These are phyloP conservation scores for Diaporthe longicolla DNA, from an alignment of 2,329 filamentous ascomycete genomes.

Conservation along the genomic window DNA sequence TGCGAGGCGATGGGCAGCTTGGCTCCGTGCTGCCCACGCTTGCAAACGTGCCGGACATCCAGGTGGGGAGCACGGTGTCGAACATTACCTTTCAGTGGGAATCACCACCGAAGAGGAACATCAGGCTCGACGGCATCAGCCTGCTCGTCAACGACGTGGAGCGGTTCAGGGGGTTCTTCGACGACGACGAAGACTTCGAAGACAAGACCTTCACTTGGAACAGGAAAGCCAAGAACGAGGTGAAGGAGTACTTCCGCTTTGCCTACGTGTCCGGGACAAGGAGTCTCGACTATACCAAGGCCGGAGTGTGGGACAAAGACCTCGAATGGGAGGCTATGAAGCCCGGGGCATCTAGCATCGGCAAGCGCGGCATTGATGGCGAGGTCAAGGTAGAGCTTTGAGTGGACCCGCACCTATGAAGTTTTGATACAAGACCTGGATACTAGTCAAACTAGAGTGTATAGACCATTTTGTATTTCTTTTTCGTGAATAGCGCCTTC, in stretches of 20 bases:
- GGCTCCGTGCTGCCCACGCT: conserved; percentile 73
- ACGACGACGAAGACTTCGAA: conserved; percentile 61
- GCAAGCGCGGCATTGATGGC: conserved; percentile 45
- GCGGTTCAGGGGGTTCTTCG: conserved; percentile 80
- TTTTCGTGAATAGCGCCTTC: background rate
- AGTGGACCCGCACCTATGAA: background rate
- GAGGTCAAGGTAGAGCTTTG: conserved; percentile 41
- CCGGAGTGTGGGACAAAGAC: conserved; percentile 76
- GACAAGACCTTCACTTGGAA: conserved; percentile 70
- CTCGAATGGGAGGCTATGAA: conserved; percentile 78
- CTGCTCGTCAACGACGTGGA: conserved; percentile 90
- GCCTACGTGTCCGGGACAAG: conserved; percentile 77
- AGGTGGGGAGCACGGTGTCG: conserved; percentile 64
- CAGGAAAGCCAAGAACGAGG: conserved; percentile 58
- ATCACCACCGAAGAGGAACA: conserved; percentile 63
- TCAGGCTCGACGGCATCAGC: conserved; percentile 76
- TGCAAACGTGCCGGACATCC: conserved; percentile 60
- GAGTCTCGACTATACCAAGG: conserved; percentile 81
- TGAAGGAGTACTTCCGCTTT: conserved; percentile 84
- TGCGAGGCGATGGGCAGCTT: conserved; percentile 78
- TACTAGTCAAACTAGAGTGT: background rate
- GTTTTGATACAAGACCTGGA: conserved; percentile 7
- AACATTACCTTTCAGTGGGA: conserved; percentile 76
- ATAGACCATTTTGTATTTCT: background rate
- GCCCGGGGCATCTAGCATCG: conserved; percentile 69